Evolutionary conservation across 2,329 filamentous ascomycete species (phyloP), one percentile per base, ranked within the genome.

Genomic region (Lithohypha guttulata): DNA sequence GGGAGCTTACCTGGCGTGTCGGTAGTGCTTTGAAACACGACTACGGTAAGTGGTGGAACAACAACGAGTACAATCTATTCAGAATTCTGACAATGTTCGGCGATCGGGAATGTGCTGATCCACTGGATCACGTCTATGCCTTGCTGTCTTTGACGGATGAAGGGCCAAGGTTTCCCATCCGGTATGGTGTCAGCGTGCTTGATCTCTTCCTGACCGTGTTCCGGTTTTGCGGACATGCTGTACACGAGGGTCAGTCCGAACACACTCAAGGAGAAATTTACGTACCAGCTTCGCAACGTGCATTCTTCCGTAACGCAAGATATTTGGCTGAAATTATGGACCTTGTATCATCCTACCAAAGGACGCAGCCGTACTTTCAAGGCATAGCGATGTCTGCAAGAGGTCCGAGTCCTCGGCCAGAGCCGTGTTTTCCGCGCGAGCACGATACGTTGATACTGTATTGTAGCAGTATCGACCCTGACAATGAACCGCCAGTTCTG

Each of bases 11-110:
- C 3, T 39, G 35, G 35, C 25, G 13, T n/a, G 21, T 39, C 15
- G 35, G 35, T 4, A 30, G 14, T 21, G 26, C 15, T 17, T 15
- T 39, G 18, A 23, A 13, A 21, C 35, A 39, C 14, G 26, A 23
- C 20, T 39, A 29, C 14, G 35, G 35, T 17, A 14, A 31, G 27
- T 15, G 17, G 6, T 39, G 35, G 35, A 19, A 39, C n/a, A 29
- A 15, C 8, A 17, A 31, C 8, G 26, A 39, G 18, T 18, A 39
- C 19, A 39, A 39, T 22, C 19, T 39, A 9, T 39, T 39, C 17
- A 39, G 35, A 19, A 39, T 39, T 22, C 20, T 39, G 26, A 39
- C 26, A 7, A 39, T 39, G 35, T 39, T 39, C 11, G 35, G 35
- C 6, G 27, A 39, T 7, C 15, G 35, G 11, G 35, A 39, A 9